These are phyloP conservation scores for Stylosanthes scabra DNA, from an alignment of 331 rosid species.

Conservation along the genomic window DNA sequence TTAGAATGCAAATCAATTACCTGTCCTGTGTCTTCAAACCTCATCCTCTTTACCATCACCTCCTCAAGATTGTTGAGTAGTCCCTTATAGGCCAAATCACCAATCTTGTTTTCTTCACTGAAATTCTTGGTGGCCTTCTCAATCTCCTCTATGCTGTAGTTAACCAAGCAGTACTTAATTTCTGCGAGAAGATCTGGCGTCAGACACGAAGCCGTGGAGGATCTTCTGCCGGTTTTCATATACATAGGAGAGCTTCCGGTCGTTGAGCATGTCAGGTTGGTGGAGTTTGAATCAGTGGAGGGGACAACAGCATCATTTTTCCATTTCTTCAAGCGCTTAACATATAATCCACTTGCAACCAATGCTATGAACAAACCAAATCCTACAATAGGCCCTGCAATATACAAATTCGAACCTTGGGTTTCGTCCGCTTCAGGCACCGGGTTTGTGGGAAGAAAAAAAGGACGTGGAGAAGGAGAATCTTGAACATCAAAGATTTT, in stretches of 20 bases:
- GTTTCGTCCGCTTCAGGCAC: slow-evolving; percentile 9
- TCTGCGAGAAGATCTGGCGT: slow-evolving; percentile 72
- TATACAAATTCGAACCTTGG: slow-evolving; percentile 40
- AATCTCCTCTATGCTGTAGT: slow-evolving; percentile 58
- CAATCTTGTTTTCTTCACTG: slow-evolving; percentile 57
- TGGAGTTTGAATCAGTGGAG: slow-evolving; percentile 47
- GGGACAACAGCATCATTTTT: slow-evolving; percentile 42
- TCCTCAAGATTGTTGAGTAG: slow-evolving; percentile 49
- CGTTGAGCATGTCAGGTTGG: slow-evolving; percentile 41
- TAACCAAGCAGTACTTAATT: slow-evolving; percentile 62
- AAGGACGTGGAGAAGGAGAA: slow-evolving; percentile 62
- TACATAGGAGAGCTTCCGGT: slow-evolving; percentile 38
- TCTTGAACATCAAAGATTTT: slow-evolving; percentile 41
- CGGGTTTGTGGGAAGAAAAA: slow-evolving; percentile 55
- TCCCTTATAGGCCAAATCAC: slow-evolving; percentile 51
- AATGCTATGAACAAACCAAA: slow-evolving; percentile 47
- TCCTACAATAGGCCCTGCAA: slow-evolving; percentile 57
- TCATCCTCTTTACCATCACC: slow-evolving; percentile 69
- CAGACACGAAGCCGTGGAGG: slow-evolving; percentile 51
- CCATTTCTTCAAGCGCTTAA: slow-evolving; percentile 46
- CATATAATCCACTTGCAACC: slow-evolving; percentile 48
- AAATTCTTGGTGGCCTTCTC: slow-evolving; percentile 58
- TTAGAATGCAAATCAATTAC: slow-evolving; percentile 71
- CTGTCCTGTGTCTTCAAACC: slow-evolving; percentile 52
- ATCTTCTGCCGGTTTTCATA: slow-evolving; percentile 34